These are phyloP conservation scores for Babesia sp. DNA, from an alignment of 169 alveolate species.

Conservation along the genomic window DNA sequence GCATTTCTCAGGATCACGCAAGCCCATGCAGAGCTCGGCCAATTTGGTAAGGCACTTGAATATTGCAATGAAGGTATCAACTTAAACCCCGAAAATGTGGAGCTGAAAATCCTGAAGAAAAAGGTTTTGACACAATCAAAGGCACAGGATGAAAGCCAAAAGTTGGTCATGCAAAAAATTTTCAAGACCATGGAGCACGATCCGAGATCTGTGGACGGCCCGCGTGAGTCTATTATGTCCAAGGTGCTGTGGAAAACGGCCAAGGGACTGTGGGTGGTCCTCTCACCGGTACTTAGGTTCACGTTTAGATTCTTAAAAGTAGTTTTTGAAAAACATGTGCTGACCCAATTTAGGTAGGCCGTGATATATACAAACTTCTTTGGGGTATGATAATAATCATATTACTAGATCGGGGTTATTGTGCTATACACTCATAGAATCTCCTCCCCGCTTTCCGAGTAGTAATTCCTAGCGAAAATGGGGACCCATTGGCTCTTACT, in stretches of 20 bases:
- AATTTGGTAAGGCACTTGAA: constrained; percentile 24
- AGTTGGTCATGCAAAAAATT: constrained; percentile 8
- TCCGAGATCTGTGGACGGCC: constrained; percentile 21
- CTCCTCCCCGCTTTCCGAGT: constrained; percentile 71
- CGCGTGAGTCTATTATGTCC: background rate
- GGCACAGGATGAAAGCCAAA: constrained; percentile 5
- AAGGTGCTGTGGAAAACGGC: background rate
- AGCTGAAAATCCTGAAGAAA: constrained; percentile 18
- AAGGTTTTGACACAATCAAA: background rate
- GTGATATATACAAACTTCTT: too few species aligned
- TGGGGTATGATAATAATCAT: too few species aligned
- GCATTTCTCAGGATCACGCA: constrained; percentile 53
- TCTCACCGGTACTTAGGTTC: background rate
- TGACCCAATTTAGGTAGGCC: background rate
- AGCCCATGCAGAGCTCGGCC: constrained; percentile 43
- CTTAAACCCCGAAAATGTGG: constrained; percentile 40
- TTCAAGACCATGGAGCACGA: constrained; percentile 30
- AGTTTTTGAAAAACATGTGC: background rate
- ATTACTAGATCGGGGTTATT: too few species aligned
- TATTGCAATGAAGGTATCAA: constrained; percentile 35
- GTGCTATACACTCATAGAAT: constrained; percentile 68
- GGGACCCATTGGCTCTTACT: constrained; percentile 77
- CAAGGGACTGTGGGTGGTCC: background rate
- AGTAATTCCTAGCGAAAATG: constrained; percentile 64
- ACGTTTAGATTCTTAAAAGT: background rate